Conservation (phyloP, 2,329 filamentous ascomycete genomes). For the Calycina herbarum region DNA sequence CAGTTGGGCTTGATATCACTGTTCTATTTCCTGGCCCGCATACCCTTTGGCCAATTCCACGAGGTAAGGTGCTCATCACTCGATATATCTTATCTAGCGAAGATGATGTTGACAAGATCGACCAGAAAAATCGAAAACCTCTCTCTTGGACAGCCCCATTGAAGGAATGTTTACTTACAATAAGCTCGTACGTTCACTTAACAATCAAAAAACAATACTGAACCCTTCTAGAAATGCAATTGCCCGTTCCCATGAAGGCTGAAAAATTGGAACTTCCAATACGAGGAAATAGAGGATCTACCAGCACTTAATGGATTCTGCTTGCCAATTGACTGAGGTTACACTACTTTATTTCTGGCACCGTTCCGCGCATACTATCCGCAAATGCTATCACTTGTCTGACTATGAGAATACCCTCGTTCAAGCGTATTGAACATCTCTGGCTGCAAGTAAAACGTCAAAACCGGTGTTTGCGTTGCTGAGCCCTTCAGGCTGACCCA, state of each 20-base stretch:
- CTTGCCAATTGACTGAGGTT: neutral
- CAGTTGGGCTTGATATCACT: neutral
- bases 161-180: neutral
- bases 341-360: neutral
- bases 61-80: neutral
- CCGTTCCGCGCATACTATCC: neutral
- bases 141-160: neutral
- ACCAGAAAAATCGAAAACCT: neutral
- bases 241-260: neutral
- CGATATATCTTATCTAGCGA: too few species aligned
- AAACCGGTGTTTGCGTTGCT: neutral
- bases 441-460: neutral
- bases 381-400: neutral
- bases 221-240: neutral
- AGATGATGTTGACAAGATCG: neutral
- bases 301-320: neutral
- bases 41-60: neutral
- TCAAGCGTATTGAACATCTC: neutral
- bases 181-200: neutral
- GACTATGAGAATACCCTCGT: neutral
- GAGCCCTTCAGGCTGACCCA: neutral
- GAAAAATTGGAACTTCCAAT: neutral
- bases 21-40: neutral
- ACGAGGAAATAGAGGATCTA: neutral
- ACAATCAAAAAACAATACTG: neutral